Evolutionary conservation across 805 yeast species (phyloP).

Genomic region (Kluyveromyces starmeri): DNA sequence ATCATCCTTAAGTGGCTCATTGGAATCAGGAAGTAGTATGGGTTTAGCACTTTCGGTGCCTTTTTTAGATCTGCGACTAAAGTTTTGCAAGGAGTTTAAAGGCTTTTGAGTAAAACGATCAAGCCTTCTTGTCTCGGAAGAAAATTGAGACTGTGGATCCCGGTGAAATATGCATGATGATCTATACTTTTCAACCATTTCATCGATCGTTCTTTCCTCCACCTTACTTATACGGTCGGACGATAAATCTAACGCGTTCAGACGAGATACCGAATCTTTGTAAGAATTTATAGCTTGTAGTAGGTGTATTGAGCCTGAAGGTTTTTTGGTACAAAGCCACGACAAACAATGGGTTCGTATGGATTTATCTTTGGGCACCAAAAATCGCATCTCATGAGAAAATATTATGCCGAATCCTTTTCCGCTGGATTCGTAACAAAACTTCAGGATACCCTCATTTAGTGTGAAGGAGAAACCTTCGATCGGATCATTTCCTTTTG

Average conservation of each 20-base stretch:
- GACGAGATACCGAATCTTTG: neutral
- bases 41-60: neutral
- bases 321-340: neutral
- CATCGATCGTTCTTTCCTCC: neutral
- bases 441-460: neutral
- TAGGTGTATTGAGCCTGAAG: neutral
- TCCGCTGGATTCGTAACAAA: neutral
- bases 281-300: neutral
- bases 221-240: neutral
- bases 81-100: neutral
- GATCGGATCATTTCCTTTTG: neutral
- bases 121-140: neutral
- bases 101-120: neutral
- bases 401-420: slow-evolving; percentile 2
- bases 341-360: slow-evolving; percentile 1
- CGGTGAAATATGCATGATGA: too few species aligned
- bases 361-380: neutral
- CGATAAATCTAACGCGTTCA: neutral
- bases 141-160: neutral
- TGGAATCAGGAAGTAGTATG: slow-evolving; percentile 1
- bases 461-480: neutral
- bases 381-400: neutral
- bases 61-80: neutral
- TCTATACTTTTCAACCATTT: neutral
- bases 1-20: neutral